phyloP scores from a whole-genome alignment of 2,329 filamentous ascomycete genomes.

The Aspergillus ibericus region DNA sequence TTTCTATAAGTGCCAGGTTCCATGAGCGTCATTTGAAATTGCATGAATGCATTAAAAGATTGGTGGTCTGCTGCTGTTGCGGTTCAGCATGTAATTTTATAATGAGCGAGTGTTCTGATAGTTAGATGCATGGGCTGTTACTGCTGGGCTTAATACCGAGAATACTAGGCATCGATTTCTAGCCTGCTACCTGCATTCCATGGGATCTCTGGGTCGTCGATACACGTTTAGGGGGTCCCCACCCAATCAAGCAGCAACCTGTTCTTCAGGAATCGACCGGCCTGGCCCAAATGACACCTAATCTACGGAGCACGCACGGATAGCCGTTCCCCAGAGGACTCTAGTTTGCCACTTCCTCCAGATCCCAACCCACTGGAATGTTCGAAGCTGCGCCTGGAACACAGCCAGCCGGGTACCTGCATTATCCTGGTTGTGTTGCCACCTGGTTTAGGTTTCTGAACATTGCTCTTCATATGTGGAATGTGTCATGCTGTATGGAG shows the following conservation, averaged over 20 bases:
- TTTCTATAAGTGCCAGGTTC: slow-evolving; percentile 8
- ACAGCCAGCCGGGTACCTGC: neutral
- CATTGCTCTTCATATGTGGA: no score
- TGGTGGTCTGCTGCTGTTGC: neutral
- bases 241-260: neutral
- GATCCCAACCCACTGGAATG: neutral
- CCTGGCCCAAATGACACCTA: neutral
- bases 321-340: neutral
- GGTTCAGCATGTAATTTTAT: slow-evolving; percentile 9
- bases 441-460: neutral
- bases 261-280: neutral
- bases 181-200: neutral
- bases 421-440: neutral
- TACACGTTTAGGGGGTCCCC: no score
- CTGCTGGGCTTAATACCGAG: neutral
- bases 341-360: neutral
- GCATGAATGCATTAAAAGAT: slow-evolving; percentile 11
- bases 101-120: slow-evolving; percentile 4
- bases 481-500: no score
- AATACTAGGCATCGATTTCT: neutral
- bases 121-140: neutral
- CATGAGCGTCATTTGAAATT: slow-evolving; percentile 5
- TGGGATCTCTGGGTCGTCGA: no score
- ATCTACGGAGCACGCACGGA: neutral
- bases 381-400: neutral